Evolutionary conservation across 257 asterid genomes (phyloP).

Genomic region (Rehmannia glutinosa): DNA sequence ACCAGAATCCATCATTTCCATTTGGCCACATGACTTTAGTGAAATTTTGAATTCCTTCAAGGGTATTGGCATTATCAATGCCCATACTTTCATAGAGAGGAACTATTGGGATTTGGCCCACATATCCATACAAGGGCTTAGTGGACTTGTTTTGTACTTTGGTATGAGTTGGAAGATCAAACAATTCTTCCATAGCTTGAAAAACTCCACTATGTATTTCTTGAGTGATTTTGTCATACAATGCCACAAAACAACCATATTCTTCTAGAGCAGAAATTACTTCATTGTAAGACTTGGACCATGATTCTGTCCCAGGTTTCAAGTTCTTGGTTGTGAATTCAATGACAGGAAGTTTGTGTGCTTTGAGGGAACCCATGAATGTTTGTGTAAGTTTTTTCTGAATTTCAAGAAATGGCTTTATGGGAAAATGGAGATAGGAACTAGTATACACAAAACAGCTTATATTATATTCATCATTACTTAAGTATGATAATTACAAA

Average conservation of each 20-base stretch:
- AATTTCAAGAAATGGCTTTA: background rate
- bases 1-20: slow-evolving; percentile 57
- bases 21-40: slow-evolving; percentile 61
- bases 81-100: slow-evolving; percentile 87
- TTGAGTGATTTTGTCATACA: slow-evolving; percentile 36
- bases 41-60: slow-evolving; percentile 41
- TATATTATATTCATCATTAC: background rate
- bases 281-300: slow-evolving; percentile 37
- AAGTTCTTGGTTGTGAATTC: slow-evolving; percentile 37
- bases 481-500: background rate
- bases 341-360: slow-evolving; percentile 44
- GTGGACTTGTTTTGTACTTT: slow-evolving; percentile 61
- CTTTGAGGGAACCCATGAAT: slow-evolving; percentile 30
- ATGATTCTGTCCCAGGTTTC: slow-evolving; percentile 42
- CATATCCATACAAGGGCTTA: slow-evolving; percentile 71
- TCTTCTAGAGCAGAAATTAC: slow-evolving; percentile 52
- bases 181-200: slow-evolving; percentile 36
- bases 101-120: slow-evolving; percentile 62
- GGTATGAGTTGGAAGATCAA: slow-evolving; percentile 54
- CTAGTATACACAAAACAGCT: background rate
- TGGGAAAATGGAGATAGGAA: too few relatives aligned
- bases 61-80: slow-evolving; percentile 56
- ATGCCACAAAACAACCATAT: slow-evolving; percentile 66
- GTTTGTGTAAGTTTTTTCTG: background rate
- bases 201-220: slow-evolving; percentile 34